Evolutionary conservation across 202 grass and related monocot genomes (phyloP).

Genomic region (Cymbopogon flexuosus): DNA sequence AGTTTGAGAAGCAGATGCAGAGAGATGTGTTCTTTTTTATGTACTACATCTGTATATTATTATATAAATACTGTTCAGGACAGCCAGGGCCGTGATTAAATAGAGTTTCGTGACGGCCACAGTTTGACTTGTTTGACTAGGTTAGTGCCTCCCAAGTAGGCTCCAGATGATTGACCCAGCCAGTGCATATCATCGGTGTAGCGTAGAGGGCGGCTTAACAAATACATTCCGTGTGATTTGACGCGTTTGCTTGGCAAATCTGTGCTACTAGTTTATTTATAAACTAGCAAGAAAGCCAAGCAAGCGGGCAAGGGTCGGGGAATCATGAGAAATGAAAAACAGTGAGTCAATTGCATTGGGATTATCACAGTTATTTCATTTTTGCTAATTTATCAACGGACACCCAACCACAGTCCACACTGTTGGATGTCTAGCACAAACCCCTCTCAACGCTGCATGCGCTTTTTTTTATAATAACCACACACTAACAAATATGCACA

Average conservation of each 20-base stretch:
- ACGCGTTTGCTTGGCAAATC: conserved; percentile 6
- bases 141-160: not conserved
- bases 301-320: not conserved
- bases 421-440: not conserved
- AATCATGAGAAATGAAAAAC: not conserved
- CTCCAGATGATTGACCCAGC: conserved; percentile 22
- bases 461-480: no score
- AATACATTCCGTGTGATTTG: conserved; percentile 31
- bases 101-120: conserved; percentile 47
- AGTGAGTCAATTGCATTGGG: not conserved
- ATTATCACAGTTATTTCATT: not conserved
- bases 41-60: not conserved
- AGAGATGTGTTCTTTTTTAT: conserved; percentile 5
- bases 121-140: conserved; percentile 65
- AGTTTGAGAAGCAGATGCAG: conserved; percentile 10
- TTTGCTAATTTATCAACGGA: not conserved
- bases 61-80: conserved; percentile 27
- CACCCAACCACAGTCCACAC: not conserved
- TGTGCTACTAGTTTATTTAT: not conserved
- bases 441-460: no score
- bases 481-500: no score
- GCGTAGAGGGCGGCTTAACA: conserved; percentile 11
- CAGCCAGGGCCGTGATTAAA: conserved; percentile 30
- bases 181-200: not conserved
- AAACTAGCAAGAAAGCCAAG: not conserved